A percentile compares a stretch with the other conserved stretches of the same genome.
Evolutionary conservation across 805 yeast species (phyloP).

Genomic region (Lipomyces sp.): DNA sequence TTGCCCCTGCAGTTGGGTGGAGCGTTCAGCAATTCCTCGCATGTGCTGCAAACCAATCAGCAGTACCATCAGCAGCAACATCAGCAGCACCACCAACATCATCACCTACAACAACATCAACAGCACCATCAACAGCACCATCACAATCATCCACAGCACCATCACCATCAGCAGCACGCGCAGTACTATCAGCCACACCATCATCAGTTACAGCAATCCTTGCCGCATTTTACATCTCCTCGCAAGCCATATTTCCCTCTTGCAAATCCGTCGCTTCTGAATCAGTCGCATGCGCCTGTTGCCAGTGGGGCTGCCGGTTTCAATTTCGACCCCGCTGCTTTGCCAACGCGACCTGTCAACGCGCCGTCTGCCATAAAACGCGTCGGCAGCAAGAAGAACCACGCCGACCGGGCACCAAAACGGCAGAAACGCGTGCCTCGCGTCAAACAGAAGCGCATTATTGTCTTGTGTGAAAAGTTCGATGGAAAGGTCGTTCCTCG

Average conservation of each 20-base stretch:
- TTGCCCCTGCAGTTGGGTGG: too few relatives aligned
- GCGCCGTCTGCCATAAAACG: background rate
- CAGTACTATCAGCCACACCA: background rate
- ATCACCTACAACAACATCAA: background rate
- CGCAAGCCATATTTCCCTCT: too few relatives aligned
- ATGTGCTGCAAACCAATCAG: background rate
- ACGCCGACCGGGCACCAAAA: too few relatives aligned
- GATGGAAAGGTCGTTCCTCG: constrained; percentile 11
- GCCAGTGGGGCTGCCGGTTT: too few relatives aligned
- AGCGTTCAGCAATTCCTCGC: too few relatives aligned
- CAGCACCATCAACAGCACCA: too few relatives aligned
- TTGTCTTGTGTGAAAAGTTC: constrained; percentile 18
- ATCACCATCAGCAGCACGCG: background rate
- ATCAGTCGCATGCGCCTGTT: too few relatives aligned
- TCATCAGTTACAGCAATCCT: background rate
- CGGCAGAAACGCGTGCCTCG: too few relatives aligned
- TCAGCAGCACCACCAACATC: background rate
- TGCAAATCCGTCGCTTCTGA: background rate
- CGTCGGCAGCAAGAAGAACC: background rate
- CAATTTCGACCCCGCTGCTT: constrained; percentile 1
- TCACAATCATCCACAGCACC: background rate
- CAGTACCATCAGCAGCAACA: background rate
- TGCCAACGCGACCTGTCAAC: background rate
- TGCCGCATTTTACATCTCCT: background rate
- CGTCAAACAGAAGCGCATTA: constrained; percentile 10